These are phyloP conservation scores for Eucalyptus polybractea DNA, from an alignment of 345 rosid species.

Conservation along the genomic window DNA sequence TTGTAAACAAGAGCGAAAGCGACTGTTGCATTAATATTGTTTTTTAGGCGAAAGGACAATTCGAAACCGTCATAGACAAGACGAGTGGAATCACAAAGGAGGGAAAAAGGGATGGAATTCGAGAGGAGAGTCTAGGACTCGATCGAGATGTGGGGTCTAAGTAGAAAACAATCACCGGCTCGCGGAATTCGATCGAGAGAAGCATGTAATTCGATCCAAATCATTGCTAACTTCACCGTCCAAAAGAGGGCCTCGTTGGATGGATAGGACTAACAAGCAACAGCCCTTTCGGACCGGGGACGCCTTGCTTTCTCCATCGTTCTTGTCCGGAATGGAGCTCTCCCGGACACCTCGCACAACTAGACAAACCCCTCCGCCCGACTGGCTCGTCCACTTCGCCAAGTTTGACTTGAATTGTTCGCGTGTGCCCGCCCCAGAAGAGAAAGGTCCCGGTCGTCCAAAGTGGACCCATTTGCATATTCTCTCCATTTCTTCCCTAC, in stretches of 20 bases:
- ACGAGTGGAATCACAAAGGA: not conserved
- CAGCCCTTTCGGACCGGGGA: not conserved
- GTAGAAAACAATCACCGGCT: not conserved
- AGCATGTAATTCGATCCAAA: not conserved
- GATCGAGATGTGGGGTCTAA: not conserved
- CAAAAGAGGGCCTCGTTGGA: slow-evolving; percentile 5
- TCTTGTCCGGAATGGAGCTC: slow-evolving; percentile 1
- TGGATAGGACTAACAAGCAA: slow-evolving; percentile 8
- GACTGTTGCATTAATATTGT: not conserved
- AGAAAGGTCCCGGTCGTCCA: not conserved
- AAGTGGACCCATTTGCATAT: not conserved
- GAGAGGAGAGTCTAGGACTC: not conserved
- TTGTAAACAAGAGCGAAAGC: not conserved
- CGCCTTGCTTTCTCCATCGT: not conserved
- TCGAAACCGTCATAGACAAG: not conserved
- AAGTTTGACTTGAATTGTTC: not conserved
- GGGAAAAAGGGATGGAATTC: not conserved
- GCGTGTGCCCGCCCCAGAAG: not conserved
- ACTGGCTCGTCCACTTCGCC: not conserved
- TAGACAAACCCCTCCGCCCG: not conserved
- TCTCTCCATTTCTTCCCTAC: not conserved
- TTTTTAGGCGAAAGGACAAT: not conserved
- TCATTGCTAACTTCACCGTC: not conserved
- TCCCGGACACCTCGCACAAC: not conserved
- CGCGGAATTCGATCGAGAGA: not conserved